Base-by-base conservation (phyloP, 805 yeast species). In the Candida fluviatilis region DNA sequence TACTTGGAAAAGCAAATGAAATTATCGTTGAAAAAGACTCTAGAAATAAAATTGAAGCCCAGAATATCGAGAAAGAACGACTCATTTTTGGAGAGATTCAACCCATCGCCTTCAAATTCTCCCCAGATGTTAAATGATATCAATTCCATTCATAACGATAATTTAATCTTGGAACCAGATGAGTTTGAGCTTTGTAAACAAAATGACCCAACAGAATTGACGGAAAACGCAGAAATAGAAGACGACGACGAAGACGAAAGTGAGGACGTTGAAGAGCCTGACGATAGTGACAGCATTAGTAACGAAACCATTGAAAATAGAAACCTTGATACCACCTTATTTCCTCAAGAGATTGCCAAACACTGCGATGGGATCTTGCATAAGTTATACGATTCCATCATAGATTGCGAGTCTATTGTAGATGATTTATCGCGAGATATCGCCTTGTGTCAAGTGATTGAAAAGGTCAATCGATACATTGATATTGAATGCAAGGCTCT, bases 111-210 rank as follows among this genome's bases (percentile, higher is more conserved):
- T 3, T 58, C 69, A 0, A 60, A 55, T 41, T 65, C 72, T 12
- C 71, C 73, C 2, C 69, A 64, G 39, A 60, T 64, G 60, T 37
- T 63, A 32, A 57, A 54, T 37, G 64, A 62, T 30, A 47, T 64
- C 24, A 57, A 53, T 40, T 36, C 54, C 1, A 43, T 64, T 14
- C 60, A 50, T 26, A 58, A 58, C 25, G 69, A 62, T 32, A 52
- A 54, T 31, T 57, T 64, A 27, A 50, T 58, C 17, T 45, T 66
- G 17, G 61, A 57, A 4, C 62, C 55, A 29, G 68, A 65, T 43
- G 62, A 64, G 28, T 46, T 64, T 18, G 67, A 61, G 23, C 50
- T 64, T 34, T 54, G 55, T 32, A 50, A 46, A 27, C 52, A 50
- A 17, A 45, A 51, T 3, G 49, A 50, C 6, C 54, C 48, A 25